Evolutionary conservation across 2,329 filamentous ascomycete species (phyloP).

Genomic region (Ceratocystiopsis sp.): DNA sequence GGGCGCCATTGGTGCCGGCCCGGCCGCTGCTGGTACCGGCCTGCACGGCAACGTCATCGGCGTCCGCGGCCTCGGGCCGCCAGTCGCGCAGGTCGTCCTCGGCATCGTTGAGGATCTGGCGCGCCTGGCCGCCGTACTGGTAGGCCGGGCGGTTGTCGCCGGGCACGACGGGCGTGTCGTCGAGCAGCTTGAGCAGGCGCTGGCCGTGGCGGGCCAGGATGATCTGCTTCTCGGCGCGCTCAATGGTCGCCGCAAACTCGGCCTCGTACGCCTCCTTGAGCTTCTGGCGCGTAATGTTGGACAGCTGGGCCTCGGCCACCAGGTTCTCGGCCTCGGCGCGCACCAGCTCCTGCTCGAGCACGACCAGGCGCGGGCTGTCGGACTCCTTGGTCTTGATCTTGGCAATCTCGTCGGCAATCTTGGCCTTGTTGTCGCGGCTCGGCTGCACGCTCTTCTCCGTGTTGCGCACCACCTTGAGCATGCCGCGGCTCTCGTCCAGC

Average conservation of each 20-base stretch:
- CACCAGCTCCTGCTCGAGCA: constrained; percentile 90
- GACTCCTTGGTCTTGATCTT: constrained; percentile 87
- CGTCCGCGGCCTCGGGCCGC: constrained; percentile 28
- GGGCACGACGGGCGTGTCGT: constrained; percentile 78
- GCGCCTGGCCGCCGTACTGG: constrained; percentile 46
- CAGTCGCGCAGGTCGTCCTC: constrained; percentile 76
- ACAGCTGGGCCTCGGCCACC: constrained; percentile 90
- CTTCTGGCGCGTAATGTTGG: constrained; percentile 89
- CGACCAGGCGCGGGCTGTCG: constrained; percentile 60
- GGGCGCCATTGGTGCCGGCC: neutral
- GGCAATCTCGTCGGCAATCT: constrained; percentile 84
- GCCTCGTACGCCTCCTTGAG: constrained; percentile 86
- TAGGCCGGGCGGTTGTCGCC: constrained; percentile 63
- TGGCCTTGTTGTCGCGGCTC: constrained; percentile 68
- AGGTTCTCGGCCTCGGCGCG: constrained; percentile 89
- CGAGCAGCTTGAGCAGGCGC: constrained; percentile 66
- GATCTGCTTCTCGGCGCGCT: constrained; percentile 92
- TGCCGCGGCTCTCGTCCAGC: constrained; percentile 65
- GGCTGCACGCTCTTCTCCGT: constrained; percentile 93
- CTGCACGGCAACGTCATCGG: constrained; percentile 4
- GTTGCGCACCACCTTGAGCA: constrained; percentile 86
- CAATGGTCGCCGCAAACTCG: constrained; percentile 80
- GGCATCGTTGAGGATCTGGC: constrained; percentile 79
- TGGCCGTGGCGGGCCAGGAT: constrained; percentile 84
- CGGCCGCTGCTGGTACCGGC: neutral